Base-by-base conservation (phyloP, 2,329 filamentous ascomycete species). In the Colletotrichum tabaci region DNA sequence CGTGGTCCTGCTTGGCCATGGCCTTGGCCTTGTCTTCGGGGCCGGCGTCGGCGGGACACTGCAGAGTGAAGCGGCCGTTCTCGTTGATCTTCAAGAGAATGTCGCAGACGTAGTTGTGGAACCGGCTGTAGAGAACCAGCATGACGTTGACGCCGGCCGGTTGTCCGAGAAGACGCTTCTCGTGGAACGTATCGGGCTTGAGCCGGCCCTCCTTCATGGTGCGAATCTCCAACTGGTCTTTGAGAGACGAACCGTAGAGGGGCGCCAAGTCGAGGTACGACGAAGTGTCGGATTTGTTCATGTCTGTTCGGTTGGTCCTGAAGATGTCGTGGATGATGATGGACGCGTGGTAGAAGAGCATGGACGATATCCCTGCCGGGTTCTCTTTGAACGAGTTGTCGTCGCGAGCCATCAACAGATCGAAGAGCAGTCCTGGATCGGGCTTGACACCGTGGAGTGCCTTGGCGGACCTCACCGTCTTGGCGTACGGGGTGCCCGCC, bases 81-180 rank as follows among this genome's bases (percentile, higher is more conserved):
- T 98, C 95, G 77, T 98, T 98, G 81, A 98, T 96, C 23, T 88
- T 84, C 0, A 93, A 93, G 23, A 98, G 84, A 71, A 96, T 92
- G 64, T 91, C 88, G 2, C 93, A 94, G 0, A 95, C 90, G 75
- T 96, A 88, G 82, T 98, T 98, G 82, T 98, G 96, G 83, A 97
- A 97, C 35, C 91, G 88, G 77, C 92, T 92, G 82, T 94, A 92
- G 92, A 95, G 94, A 40, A 95, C 82, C 4, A 95, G 77, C 15
- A 93, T 90, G 68, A 89, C 87, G 23, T 71, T 71, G 16, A 93
- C 92, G 16, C 92, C 92, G 0, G 93, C 91, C 0, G 93, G 93
- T 76, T 93, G 91, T 6, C 90, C 91, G 18, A 92, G 81, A 2
- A 95, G 83, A 66, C 93, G 87, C 80, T 91, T 91, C 77, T 94